Evolutionary conservation across 345 rosid genomes (phyloP), one percentile per base, ranked within the genome.

Genomic region (Citrus sp.): DNA sequence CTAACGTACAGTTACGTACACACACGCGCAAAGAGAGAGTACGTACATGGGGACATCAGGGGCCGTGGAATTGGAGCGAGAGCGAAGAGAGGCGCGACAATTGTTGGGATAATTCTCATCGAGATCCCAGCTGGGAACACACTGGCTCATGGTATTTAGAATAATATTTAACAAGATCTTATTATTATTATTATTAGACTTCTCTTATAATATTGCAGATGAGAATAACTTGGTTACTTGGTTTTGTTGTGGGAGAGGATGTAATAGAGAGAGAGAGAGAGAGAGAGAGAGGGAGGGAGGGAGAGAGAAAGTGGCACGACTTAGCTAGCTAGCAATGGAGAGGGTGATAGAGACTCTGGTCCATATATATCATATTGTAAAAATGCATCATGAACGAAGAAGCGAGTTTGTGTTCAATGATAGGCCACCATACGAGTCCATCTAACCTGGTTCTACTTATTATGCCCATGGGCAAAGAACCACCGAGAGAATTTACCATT

Each of bases 121-220:
- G 72, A 87, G 80, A 78, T 90, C 89, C 92, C 92, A 93, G 70
- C 85, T 85, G 35, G 99, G 98, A 78, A 95, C 98, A 74, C 98
- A 90, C 88, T 88, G 99, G 78, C 93, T 92, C 99, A 46, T 46
- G 51, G 91, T 92, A 75, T 63, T 32, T 0, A 32, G 34, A 32
- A 32, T 32, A 32, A 34, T 34, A 34, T 34, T 77, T 6, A 42
- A 4, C 7, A 13, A 3, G 51, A 46, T 46, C 51, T 46, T 10
- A 46, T 46, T 37, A 37, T 37, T 37, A 35, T 35, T 37, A 37
- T 35, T 42, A 42, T 42, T 42, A 12, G 51, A 46, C 51, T 46
- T 46, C 13, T 46, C 51, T 46, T 46, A 3, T 46, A 46, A 46
- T 42, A 12, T 10, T 46, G 51, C 51, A 46, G 51, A 46, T 3